Conservation (phyloP, 495 filamentous ascomycete species). For the Penicillium cataractarum region DNA sequence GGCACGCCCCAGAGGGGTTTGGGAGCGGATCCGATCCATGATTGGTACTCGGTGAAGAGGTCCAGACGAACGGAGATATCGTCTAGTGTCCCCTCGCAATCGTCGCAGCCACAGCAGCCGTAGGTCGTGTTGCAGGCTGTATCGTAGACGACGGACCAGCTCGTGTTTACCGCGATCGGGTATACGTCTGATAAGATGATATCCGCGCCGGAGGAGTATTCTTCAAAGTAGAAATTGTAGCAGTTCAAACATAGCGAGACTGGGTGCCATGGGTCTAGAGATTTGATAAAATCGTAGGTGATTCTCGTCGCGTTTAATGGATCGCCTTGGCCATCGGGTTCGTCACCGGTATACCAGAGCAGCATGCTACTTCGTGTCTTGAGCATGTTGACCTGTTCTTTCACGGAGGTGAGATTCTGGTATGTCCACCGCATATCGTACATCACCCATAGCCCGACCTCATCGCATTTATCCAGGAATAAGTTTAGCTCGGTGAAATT, state of each 20-base stretch:
- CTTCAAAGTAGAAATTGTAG: constrained; percentile 67
- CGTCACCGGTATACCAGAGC: constrained; percentile 69
- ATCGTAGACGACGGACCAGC: constrained; percentile 43
- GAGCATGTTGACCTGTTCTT: constrained; percentile 54
- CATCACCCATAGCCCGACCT: constrained; percentile 62
- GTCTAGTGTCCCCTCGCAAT: constrained; percentile 58
- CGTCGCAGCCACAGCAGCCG: constrained; percentile 74
- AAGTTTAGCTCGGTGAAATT: constrained; percentile 41
- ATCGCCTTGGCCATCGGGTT: constrained; percentile 68
- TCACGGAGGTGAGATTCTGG: constrained; percentile 57
- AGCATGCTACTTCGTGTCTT: constrained; percentile 59
- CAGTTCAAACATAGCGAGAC: constrained; percentile 70
- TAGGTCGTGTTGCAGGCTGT: constrained; percentile 66
- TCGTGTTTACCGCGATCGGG: constrained; percentile 62
- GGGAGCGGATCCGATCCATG: constrained; percentile 25
- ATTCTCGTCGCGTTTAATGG: constrained; percentile 51
- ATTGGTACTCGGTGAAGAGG: constrained; percentile 42
- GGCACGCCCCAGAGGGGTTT: constrained; percentile 64
- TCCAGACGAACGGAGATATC: constrained; percentile 62
- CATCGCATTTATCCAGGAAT: constrained; percentile 59
- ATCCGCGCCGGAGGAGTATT: constrained; percentile 63
- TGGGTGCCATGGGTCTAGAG: constrained; percentile 70
- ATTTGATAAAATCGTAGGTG: constrained; percentile 52
- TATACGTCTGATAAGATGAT: constrained; percentile 71
- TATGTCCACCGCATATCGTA: constrained; percentile 67